phyloP scores from a whole-genome alignment of 345 rosid genomes.

The Gossypium herbaceum region DNA sequence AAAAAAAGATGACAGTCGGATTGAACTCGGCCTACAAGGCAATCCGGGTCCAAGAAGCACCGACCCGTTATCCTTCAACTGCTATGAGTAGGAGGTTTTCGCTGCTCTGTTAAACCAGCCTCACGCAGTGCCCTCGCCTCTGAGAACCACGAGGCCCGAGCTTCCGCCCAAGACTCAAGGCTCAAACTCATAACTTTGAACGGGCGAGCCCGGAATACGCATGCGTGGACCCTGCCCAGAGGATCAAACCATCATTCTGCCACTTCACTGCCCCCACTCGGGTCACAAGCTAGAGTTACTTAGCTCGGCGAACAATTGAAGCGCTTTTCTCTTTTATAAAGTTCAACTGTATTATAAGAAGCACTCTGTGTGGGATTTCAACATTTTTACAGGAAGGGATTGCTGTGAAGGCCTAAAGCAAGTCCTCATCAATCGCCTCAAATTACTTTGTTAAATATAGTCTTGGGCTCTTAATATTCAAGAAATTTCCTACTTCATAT shows the following conservation, averaged over 20 bases:
- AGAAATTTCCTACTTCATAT: background rate
- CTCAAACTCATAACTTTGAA: no score
- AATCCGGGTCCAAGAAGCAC: background rate
- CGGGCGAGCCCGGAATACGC: accelerated
- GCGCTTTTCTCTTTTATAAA: background rate
- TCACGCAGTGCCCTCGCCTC: no score
- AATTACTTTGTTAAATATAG: no score
- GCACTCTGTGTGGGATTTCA: background rate
- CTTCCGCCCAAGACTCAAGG: no score
- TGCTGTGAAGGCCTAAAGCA: background rate
- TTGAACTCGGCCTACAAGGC: background rate
- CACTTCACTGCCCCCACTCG: conserved; percentile 12
- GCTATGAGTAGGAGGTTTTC: conserved; percentile 25
- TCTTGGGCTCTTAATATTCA: background rate
- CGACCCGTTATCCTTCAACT: conserved; percentile 32
- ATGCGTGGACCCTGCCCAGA: background rate
- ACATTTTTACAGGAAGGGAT: background rate
- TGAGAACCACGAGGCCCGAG: no score
- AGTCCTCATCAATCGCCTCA: no score
- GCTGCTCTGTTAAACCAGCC: conserved; percentile 35
- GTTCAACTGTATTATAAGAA: no score
- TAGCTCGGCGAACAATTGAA: background rate
- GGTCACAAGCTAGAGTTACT: conserved; percentile 21
- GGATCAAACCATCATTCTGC: background rate
- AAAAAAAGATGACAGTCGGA: background rate